These are phyloP conservation scores for Lasiodiplodia hormozganensis DNA, from an alignment of 2,329 filamentous ascomycete species.

Conservation along the genomic window DNA sequence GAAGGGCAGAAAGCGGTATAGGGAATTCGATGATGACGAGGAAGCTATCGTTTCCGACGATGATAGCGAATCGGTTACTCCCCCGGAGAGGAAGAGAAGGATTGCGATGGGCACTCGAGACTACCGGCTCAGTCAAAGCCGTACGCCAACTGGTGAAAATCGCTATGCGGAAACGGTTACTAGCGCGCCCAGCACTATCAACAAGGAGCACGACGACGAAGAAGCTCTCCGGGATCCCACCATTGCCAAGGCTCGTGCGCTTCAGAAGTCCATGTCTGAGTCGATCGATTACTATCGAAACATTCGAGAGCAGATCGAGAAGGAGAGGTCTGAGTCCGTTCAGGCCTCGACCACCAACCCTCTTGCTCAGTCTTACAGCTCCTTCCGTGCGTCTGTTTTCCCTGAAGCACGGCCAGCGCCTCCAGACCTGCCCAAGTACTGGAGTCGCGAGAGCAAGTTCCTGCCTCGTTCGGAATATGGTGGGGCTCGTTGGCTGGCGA, in stretches of 20 bases:
- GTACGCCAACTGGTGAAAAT: slow-evolving; percentile 20
- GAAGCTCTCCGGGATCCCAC: slow-evolving; percentile 42
- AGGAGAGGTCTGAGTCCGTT: background rate
- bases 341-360: slow-evolving; percentile 4
- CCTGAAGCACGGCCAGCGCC: background rate
- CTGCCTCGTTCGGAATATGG: slow-evolving; percentile 29
- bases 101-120: background rate
- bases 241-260: slow-evolving; percentile 42
- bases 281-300: slow-evolving; percentile 22
- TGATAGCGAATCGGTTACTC: slow-evolving; percentile 1
- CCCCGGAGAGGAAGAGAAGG: slow-evolving; percentile 25
- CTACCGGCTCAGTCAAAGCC: slow-evolving; percentile 22
- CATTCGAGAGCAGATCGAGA: slow-evolving; percentile 13
- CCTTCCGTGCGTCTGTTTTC: slow-evolving; percentile 24
- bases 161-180: slow-evolving; percentile 27
- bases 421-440: slow-evolving; percentile 18
- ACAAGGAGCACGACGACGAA: slow-evolving; percentile 31
- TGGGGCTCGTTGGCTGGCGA: slow-evolving; percentile 28
- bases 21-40: slow-evolving; percentile 26
- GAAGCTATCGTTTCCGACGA: slow-evolving; percentile 25
- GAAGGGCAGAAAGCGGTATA: slow-evolving; percentile 40
- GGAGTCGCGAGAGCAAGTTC: slow-evolving; percentile 29
- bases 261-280: slow-evolving; percentile 38
- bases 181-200: slow-evolving; percentile 29
- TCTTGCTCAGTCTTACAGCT: slow-evolving; percentile 25